Evolutionary conservation across 768 basidiomycete species (phyloP).

Genomic region (Boletus tomentosulus): DNA sequence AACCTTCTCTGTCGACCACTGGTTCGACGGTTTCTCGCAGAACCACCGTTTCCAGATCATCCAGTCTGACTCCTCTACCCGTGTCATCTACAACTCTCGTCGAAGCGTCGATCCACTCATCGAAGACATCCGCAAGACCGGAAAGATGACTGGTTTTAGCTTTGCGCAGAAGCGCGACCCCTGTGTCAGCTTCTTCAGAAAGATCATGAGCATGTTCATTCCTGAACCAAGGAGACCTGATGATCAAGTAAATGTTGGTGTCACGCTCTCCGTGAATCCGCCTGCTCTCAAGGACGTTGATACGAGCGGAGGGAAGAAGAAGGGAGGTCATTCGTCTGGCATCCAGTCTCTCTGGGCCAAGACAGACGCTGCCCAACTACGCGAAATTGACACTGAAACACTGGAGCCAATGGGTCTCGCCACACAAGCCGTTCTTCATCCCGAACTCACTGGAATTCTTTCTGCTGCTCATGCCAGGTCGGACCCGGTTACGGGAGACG

Average conservation of each 20-base stretch:
- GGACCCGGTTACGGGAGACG: constrained; percentile 33
- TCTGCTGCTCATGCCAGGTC: constrained; percentile 37
- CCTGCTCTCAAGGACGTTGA: constrained; percentile 24
- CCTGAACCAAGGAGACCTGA: constrained; percentile 6
- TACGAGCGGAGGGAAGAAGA: constrained; percentile 16
- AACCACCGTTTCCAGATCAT: constrained; percentile 39
- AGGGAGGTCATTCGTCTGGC: constrained; percentile 22
- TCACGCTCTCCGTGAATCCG: constrained; percentile 30
- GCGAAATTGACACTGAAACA: constrained; percentile 34
- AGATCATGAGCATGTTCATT: constrained; percentile 29
- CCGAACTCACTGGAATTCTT: constrained; percentile 30
- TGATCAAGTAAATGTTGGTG: constrained; percentile 22
- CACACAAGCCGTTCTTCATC: constrained; percentile 28
- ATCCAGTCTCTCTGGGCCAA: constrained; percentile 30
- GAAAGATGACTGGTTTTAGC: constrained; percentile 11
- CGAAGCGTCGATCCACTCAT: constrained; percentile 26
- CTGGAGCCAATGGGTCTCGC: constrained; percentile 33
- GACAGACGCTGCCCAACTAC: constrained; percentile 28
- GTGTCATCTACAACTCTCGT: constrained; percentile 35
- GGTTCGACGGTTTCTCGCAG: constrained; percentile 41
- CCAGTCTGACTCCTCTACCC: constrained; percentile 17
- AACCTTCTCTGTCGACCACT: constrained; percentile 31
- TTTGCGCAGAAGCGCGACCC: constrained; percentile 33
- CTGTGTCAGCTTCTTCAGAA: constrained; percentile 28
- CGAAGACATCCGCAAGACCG: constrained; percentile 27